Evolutionary conservation across 1,284 basidiomycete genomes (phyloP).

Genomic region (Chalciporus sp.): DNA sequence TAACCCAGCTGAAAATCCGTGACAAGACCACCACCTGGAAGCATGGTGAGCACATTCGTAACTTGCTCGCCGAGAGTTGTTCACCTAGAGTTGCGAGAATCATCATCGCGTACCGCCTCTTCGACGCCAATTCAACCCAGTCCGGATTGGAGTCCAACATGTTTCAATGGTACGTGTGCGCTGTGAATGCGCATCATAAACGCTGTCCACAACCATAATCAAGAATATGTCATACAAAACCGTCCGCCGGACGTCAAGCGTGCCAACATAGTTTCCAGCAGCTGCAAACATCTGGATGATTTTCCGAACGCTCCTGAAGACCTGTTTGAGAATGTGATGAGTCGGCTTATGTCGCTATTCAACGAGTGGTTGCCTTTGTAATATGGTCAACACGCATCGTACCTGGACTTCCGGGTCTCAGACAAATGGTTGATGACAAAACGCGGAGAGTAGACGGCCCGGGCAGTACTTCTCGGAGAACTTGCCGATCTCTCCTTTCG

Average conservation of each 20-base stretch:
- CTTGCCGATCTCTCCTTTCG: too few relatives aligned
- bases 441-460: too few relatives aligned
- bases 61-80: neutral
- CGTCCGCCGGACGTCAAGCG: constrained; percentile 95
- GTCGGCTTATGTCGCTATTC: too few relatives aligned
- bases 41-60: constrained; percentile 5
- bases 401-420: too few relatives aligned
- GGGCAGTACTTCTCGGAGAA: too few relatives aligned
- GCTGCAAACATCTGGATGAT: constrained; percentile 80
- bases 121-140: constrained; percentile 89
- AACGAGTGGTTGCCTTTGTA: too few relatives aligned
- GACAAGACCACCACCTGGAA: constrained; percentile 82
- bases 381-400: too few relatives aligned
- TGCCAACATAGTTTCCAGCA: constrained; percentile 85
- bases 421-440: too few relatives aligned
- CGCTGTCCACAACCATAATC: constrained; percentile 89
- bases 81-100: constrained; percentile 73
- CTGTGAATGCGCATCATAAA: constrained; percentile 95
- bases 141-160: constrained; percentile 80
- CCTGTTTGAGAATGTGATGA: constrained; percentile 81
- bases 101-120: constrained; percentile 68
- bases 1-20: constrained; percentile 89
- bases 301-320: too few relatives aligned
- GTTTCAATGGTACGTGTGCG: constrained; percentile 85
- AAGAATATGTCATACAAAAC: constrained; percentile 95